Evolutionary conservation across 352 stramenopile species (phyloP).

Genomic region (Phytophthora tubulina): DNA sequence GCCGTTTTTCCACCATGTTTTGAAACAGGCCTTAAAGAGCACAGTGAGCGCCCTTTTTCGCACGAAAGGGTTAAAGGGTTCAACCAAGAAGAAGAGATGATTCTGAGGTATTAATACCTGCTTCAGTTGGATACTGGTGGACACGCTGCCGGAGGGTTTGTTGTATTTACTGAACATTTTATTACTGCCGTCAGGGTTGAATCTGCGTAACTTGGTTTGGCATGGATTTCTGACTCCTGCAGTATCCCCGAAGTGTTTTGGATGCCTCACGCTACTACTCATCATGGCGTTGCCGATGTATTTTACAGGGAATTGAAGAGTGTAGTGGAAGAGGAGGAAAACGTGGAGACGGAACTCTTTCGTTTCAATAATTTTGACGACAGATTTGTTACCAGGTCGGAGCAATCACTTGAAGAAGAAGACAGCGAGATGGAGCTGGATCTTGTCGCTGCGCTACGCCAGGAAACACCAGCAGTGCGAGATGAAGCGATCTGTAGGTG

Average conservation of each 20-base stretch:
- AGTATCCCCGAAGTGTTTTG: conserved; percentile 67
- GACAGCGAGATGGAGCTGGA: background rate
- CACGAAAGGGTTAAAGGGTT: background rate
- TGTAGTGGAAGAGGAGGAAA: background rate
- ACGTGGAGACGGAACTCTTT: conserved; percentile 30
- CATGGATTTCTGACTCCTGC: conserved; percentile 67
- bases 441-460: conserved; percentile 21
- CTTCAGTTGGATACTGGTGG: conserved; percentile 52
- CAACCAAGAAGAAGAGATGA: conserved; percentile 57
- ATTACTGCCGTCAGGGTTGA: conserved; percentile 70
- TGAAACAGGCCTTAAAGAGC: no score
- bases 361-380: conserved; percentile 28
- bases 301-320: conserved; percentile 1
- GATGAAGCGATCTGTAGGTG: conserved; percentile 14
- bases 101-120: conserved; percentile 56
- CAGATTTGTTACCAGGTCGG: conserved; percentile 36
- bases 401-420: background rate
- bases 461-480: conserved; percentile 3
- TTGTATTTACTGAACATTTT: conserved; percentile 60
- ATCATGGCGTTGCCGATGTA: conserved; percentile 48
- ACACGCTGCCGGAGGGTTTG: conserved; percentile 47
- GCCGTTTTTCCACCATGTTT: no score
- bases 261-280: conserved; percentile 61
- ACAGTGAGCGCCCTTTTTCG: no score
- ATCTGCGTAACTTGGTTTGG: conserved; percentile 77